A percentile compares a stretch with the other conserved stretches of the same genome.
phyloP scores from a whole-genome alignment of 192 early-diverging fungal species.

The Umbelopsis sp. region DNA sequence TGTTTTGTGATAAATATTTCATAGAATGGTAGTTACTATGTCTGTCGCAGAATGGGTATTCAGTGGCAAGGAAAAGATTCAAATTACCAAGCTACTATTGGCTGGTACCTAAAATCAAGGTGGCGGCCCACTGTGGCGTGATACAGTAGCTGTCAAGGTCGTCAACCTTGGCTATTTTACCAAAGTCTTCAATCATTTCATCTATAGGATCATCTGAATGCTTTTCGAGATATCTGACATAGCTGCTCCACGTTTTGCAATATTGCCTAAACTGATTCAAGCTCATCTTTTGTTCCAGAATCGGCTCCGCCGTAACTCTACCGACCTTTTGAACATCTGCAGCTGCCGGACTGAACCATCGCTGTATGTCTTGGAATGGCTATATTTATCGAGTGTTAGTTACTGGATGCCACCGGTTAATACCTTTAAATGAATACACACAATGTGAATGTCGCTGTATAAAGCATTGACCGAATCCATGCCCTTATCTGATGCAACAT shows the following conservation, averaged over 20 bases:
- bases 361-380: conserved; percentile 44
- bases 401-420: neutral
- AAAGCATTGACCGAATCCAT: conserved; percentile 42
- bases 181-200: conserved; percentile 35
- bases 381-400: neutral
- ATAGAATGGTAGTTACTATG: no score
- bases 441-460: conserved; percentile 36
- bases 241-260: conserved; percentile 58
- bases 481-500: conserved; percentile 18
- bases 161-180: neutral
- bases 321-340: neutral
- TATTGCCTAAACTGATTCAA: conserved; percentile 45
- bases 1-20: no score
- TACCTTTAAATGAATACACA: neutral
- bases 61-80: no score
- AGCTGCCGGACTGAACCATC: conserved; percentile 34
- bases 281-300: conserved; percentile 42
- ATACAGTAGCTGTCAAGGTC: neutral
- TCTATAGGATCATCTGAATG: conserved; percentile 43
- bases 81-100: neutral
- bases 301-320: neutral
- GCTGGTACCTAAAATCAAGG: neutral
- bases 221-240: conserved; percentile 50
- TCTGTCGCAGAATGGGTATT: no score
- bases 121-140: neutral